These are phyloP conservation scores for Rhododendron simsii DNA, from an alignment of 148 eudicot genomes.

Conservation along the genomic window DNA sequence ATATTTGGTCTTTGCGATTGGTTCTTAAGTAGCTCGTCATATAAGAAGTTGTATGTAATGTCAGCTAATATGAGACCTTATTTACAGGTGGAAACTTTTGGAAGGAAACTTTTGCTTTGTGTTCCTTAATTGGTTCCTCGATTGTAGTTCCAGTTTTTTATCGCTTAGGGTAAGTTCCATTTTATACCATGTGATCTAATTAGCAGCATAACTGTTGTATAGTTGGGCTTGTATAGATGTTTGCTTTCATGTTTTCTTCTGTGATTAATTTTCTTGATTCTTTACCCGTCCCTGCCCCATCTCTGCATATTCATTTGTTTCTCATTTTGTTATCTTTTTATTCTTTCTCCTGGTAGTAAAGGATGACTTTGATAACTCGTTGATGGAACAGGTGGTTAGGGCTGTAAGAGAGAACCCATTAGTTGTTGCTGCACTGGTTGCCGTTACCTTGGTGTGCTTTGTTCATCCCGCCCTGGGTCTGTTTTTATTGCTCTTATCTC, in stretches of 20 bases:
- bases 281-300: background rate
- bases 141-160: conserved; percentile 45
- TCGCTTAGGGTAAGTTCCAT: conserved; percentile 54
- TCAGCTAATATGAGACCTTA: conserved; percentile 6
- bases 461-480: conserved; percentile 93
- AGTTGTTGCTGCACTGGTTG: conserved; percentile 47
- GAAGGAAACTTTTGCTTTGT: conserved; percentile 42
- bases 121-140: conserved; percentile 46
- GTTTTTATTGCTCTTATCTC: conserved; percentile 54
- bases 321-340: background rate
- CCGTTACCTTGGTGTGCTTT: conserved; percentile 62
- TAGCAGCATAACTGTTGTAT: conserved; percentile 9
- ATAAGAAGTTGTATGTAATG: background rate
- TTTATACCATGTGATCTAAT: conserved; percentile 5
- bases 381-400: conserved; percentile 59
- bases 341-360: background rate
- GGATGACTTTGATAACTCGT: background rate
- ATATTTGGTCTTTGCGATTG: background rate
- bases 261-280: background rate
- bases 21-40: background rate
- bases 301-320: background rate
- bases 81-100: conserved; percentile 69
- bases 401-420: conserved; percentile 49
- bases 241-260: background rate
- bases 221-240: background rate